Conservation (phyloP, 2,329 filamentous ascomycete species). For the Trichoderma sp. region DNA sequence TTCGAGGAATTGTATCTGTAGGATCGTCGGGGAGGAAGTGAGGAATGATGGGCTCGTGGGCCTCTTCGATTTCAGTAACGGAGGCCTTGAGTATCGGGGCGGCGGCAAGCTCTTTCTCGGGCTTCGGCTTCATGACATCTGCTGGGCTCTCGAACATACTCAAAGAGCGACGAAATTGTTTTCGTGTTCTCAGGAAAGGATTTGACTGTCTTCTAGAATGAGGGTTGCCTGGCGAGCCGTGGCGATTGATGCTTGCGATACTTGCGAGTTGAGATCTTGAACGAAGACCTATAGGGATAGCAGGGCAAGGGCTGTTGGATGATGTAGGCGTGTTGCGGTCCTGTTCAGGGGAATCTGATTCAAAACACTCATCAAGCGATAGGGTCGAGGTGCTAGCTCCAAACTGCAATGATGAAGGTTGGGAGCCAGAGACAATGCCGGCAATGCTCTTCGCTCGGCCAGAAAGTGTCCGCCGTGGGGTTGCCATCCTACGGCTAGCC, state of each 20-base stretch:
- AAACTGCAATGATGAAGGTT: conserved; percentile 75
- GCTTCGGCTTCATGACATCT: conserved; percentile 81
- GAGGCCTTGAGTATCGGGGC: conserved; percentile 62
- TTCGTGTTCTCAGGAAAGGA: conserved; percentile 73
- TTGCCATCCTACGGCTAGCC: conserved; percentile 64
- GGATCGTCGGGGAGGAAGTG: conserved; percentile 81
- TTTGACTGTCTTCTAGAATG: conserved; percentile 74
- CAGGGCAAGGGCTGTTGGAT: conserved; percentile 59
- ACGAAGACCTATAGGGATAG: conserved; percentile 60
- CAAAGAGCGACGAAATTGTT: conserved; percentile 86
- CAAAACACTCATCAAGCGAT: conserved; percentile 78
- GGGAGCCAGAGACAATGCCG: conserved; percentile 63
- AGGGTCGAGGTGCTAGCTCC: conserved; percentile 51
- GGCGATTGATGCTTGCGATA: conserved; percentile 58
- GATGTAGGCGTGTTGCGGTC: conserved; percentile 61
- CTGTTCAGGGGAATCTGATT: conserved; percentile 70
- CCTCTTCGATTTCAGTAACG: conserved; percentile 81
- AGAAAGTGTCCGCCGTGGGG: conserved; percentile 72
- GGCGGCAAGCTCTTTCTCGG: conserved; percentile 54
- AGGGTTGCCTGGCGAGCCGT: conserved; percentile 71
- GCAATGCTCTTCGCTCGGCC: conserved; percentile 74
- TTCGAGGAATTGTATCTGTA: conserved; percentile 84
- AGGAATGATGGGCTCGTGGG: conserved; percentile 72
- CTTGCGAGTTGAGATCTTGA: conserved; percentile 66
- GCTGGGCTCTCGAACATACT: conserved; percentile 97